Conservation (phyloP, 140 eudicot genomes). For the Stevia rebaudiana region DNA sequence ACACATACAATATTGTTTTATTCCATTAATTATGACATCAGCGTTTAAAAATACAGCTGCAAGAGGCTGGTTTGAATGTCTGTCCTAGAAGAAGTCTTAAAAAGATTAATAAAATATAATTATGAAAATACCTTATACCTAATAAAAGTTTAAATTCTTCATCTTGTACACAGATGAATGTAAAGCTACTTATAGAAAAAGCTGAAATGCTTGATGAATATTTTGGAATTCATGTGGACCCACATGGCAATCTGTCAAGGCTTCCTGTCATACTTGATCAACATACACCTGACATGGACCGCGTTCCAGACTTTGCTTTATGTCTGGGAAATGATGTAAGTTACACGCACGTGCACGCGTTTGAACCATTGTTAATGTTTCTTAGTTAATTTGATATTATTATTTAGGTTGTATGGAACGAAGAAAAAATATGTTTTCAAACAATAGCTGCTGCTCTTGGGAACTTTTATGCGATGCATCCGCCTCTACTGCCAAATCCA, state of each 20-base stretch:
- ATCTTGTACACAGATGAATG: conserved; percentile 60
- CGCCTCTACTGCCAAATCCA: conserved; percentile 94
- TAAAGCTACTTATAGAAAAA: conserved; percentile 54
- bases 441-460: conserved; percentile 93
- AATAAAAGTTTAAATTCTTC: background rate
- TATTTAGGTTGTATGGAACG: conserved; percentile 74
- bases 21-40: background rate
- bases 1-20: background rate
- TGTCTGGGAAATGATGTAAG: conserved; percentile 94
- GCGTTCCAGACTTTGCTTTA: conserved; percentile 79
- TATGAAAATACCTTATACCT: background rate
- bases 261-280: conserved; percentile 91
- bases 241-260: conserved; percentile 70
- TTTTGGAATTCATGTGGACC: conserved; percentile 63
- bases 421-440: conserved; percentile 79
- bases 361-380: background rate
- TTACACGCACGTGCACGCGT: background rate
- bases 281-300: conserved; percentile 97
- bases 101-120: background rate
- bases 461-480: conserved; percentile 90
- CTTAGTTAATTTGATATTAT: background rate
- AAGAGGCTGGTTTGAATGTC: background rate
- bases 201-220: conserved; percentile 83
- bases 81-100: background rate
- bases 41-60: background rate